A percentile compares a stretch with the other conserved stretches of the same genome.
Evolutionary conservation across 2,329 filamentous ascomycete genomes (phyloP).

Genomic region (Pleomassaria siparia): DNA sequence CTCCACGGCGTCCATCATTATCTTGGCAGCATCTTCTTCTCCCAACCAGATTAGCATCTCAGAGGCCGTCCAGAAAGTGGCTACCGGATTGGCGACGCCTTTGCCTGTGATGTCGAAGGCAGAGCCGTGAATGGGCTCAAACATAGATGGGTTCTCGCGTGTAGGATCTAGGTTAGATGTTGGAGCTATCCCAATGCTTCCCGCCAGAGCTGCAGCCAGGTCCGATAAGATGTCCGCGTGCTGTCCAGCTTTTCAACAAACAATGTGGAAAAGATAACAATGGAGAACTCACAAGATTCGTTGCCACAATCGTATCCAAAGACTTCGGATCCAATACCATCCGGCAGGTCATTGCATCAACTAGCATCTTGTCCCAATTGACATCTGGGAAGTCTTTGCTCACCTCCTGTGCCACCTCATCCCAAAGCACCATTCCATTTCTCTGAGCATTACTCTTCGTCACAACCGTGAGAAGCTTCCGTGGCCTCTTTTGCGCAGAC

Average conservation of each 20-base stretch:
- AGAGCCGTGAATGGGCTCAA: conserved; percentile 63
- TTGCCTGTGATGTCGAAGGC: conserved; percentile 62
- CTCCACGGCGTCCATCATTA: conserved; percentile 56
- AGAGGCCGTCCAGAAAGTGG: conserved; percentile 60
- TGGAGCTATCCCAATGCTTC: conserved; percentile 71
- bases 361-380: conserved; percentile 65
- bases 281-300: conserved; percentile 50
- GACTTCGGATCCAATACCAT: conserved; percentile 64
- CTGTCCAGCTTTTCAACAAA: conserved; percentile 8
- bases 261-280: not conserved
- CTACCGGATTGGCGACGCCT: conserved; percentile 60
- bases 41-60: conserved; percentile 63
- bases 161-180: conserved; percentile 70
- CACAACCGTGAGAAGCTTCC: conserved; percentile 63
- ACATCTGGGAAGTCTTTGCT: conserved; percentile 62
- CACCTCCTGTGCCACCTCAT: conserved; percentile 60
- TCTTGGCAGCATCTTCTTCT: conserved; percentile 53
- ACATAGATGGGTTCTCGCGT: conserved; percentile 61
- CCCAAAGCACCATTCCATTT: conserved; percentile 70
- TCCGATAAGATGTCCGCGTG: conserved; percentile 70
- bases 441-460: conserved; percentile 68
- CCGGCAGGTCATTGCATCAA: conserved; percentile 66
- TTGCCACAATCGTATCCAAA: conserved; percentile 65
- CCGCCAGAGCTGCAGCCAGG: conserved; percentile 68
- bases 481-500: conserved; percentile 57